These are phyloP conservation scores for Aureobasidium melanogenum DNA, from an alignment of 2,329 filamentous ascomycete species.

Conservation along the genomic window DNA sequence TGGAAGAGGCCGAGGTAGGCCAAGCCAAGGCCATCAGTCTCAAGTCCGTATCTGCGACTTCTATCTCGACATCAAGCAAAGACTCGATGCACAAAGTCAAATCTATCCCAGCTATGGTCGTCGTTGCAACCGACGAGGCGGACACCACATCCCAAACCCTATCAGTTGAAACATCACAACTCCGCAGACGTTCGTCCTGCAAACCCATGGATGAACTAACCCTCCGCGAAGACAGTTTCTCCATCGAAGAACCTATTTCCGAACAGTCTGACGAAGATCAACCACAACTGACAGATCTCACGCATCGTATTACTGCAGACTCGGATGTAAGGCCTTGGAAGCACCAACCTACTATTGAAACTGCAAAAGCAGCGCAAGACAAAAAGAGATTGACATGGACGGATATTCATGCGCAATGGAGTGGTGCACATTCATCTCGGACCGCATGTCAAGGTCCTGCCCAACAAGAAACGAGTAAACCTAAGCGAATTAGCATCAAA, in stretches of 20 bases:
- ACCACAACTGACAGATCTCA: not conserved
- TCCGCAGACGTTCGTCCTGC: slow-evolving; percentile 1
- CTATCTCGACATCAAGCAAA: not conserved
- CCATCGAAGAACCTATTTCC: not conserved
- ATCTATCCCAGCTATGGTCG: not conserved
- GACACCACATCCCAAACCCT: not conserved
- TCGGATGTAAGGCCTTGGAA: not conserved
- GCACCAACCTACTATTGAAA: not conserved
- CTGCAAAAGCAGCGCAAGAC: not conserved
- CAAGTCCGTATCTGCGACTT: not conserved
- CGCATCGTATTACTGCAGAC: not conserved
- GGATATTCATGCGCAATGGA: not conserved
- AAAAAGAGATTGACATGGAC: slow-evolving; percentile 2
- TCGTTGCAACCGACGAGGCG: not conserved
- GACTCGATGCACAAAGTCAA: not conserved
- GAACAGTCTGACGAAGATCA: not conserved
- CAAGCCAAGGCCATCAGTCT: not conserved
- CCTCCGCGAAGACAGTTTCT: not conserved
- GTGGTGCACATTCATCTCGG: not conserved
- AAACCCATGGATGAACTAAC: not conserved
- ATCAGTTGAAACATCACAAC: not conserved
- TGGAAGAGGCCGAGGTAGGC: slow-evolving; percentile 1
- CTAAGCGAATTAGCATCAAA: not conserved
- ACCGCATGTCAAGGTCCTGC: not conserved
- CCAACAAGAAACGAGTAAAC: not conserved